Evolutionary conservation across 495 filamentous ascomycete genomes (phyloP), one percentile per base, ranked within the genome.

Genomic region (Neurospora sp.): DNA sequence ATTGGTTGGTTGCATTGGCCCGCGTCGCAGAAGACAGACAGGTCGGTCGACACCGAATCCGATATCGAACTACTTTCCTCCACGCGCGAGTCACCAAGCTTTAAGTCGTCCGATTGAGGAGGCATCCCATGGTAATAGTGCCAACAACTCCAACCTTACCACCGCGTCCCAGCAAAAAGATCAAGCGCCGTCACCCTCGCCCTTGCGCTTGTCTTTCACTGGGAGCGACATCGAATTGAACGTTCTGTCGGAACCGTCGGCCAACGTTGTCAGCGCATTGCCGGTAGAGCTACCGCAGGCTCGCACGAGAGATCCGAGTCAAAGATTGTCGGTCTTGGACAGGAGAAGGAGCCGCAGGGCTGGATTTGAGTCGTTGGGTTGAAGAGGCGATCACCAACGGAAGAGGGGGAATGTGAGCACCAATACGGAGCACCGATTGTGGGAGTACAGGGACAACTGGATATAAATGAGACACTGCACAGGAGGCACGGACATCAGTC

Each of bases 1-100:
- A 1, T 20, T 76, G 7, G 0, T 74, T 9, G 75, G 73, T 1
- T 76, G 74, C 40, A 18, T 74, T 6, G 72, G 74, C 31, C 61
- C 74, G 3, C 53, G 27, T 1, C 45, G 53, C 3, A 7, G 22
- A 35, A 27, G 12, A 35, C 12, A 7, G 3, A 61, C 27, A 16
- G 27, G 27, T 35, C 53, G 12, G 12, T 61, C 53, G 27, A 61
- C 53, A 1, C 53, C 53, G 14, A 3, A 7, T 14, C 12, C 7
- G 3, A 16, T 8, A 1, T 16, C 53, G 2, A 27, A 61, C 7
- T 35, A 35, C 5, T 1, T 18, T 35, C 22, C 22, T 35, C 53
- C 0, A 1, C 53, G 3, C 35, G 4, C 35, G 5, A 61, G 27
- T 0, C 10, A 61, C 5, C 53, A 16, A 35, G 12, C 53, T 1